Percentiles rank a stretch among this genome's conserved stretches.
Evolutionary conservation across 108 stramenopile genomes (phyloP).

Genomic region (Skeletonema costatum): DNA sequence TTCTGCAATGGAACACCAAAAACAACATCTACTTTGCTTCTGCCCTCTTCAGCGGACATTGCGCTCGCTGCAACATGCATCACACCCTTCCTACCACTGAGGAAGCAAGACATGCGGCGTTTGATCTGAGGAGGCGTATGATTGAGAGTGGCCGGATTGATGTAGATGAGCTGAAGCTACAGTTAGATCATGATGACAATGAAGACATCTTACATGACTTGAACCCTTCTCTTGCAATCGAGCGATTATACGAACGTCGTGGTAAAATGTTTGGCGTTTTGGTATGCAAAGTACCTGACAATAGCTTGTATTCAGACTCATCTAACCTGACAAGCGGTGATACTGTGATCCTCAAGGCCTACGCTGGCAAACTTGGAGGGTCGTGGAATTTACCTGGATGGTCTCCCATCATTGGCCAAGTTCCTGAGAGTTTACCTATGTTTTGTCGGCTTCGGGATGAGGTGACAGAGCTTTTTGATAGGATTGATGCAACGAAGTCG

Average conservation of each 20-base stretch:
- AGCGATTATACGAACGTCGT: constrained; percentile 7
- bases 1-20: no score
- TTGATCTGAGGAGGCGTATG: background rate
- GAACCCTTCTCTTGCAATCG: constrained; percentile 4
- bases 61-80: background rate
- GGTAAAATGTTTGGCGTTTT: constrained; percentile 26
- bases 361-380: constrained; percentile 20
- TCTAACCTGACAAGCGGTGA: background rate
- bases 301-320: background rate
- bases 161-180: background rate
- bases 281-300: background rate
- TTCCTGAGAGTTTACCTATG: constrained; percentile 2
- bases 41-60: background rate
- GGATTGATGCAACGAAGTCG: background rate
- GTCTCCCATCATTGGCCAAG: constrained; percentile 14
- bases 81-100: background rate
- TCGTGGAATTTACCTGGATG: constrained; percentile 23
- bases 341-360: constrained; percentile 17
- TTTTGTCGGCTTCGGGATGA: constrained; percentile 2
- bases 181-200: no score
- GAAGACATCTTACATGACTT: background rate
- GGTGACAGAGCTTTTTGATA: constrained; percentile 10
- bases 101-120: background rate
- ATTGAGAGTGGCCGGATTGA: background rate
- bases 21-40: no score